Conservation (phyloP, 495 filamentous ascomycete species). For the Penicillium samsonianum region DNA sequence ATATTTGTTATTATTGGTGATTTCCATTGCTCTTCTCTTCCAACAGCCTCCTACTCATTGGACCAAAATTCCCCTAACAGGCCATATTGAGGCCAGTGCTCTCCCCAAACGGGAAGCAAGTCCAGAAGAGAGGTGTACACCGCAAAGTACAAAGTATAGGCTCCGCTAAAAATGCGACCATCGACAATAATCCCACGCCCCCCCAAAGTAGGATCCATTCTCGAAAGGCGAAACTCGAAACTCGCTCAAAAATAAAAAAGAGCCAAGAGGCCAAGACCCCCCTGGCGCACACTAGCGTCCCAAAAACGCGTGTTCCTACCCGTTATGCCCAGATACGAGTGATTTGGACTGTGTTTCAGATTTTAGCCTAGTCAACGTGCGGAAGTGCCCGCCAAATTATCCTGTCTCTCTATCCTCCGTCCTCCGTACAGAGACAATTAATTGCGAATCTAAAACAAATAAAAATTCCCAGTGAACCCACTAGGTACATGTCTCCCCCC, state of each 20-base stretch:
- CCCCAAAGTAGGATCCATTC: neutral
- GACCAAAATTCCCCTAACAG: neutral
- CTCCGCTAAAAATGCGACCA: constrained; percentile 12
- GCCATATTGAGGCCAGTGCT: constrained; percentile 11
- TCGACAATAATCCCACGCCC: constrained; percentile 13
- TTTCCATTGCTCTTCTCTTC: neutral
- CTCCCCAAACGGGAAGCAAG: neutral
- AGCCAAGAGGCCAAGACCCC: constrained; percentile 17
- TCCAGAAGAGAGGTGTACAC: constrained; percentile 9
- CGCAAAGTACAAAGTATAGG: constrained; percentile 6
- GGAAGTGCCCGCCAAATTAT: constrained; percentile 25
- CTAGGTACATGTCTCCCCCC: neutral
- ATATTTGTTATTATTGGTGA: neutral
- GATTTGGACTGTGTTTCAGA: constrained; percentile 40
- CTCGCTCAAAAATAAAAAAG: neutral
- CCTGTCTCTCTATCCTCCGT: too few relatives aligned
- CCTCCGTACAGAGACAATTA: constrained; percentile 5
- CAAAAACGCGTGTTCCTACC: constrained; percentile 31
- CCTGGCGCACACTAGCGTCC: constrained; percentile 20
- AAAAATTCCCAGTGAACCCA: neutral
- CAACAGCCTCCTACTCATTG: neutral
- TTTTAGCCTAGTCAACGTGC: constrained; percentile 30
- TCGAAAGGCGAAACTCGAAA: constrained; percentile 8
- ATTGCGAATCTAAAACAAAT: neutral
- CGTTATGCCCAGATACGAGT: constrained; percentile 4